phyloP scores from a whole-genome alignment of 257 asterid genomes.

The Plantago major region DNA sequence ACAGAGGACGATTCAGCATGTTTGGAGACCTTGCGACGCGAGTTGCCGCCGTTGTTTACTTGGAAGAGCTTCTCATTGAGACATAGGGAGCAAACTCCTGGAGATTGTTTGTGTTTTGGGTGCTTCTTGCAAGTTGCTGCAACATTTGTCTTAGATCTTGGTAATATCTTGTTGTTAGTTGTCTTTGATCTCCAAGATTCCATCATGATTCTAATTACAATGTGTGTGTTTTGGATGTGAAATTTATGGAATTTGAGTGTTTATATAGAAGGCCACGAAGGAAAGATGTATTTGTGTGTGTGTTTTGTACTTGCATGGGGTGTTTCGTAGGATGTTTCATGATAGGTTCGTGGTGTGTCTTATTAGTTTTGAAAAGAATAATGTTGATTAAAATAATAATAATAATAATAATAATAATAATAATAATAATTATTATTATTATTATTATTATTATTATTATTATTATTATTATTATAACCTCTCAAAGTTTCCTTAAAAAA shows the following conservation, averaged over 20 bases:
- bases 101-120: slow-evolving; percentile 63
- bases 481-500: too few relatives aligned
- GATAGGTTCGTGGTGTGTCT: slow-evolving; percentile 44
- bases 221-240: neutral
- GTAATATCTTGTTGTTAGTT: neutral
- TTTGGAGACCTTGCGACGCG: slow-evolving; percentile 16
- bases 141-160: slow-evolving; percentile 25
- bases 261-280: slow-evolving; percentile 5
- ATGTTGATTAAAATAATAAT: too few relatives aligned
- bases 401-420: too few relatives aligned
- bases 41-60: slow-evolving; percentile 7
- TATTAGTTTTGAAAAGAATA: too few relatives aligned
- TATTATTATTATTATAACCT: too few relatives aligned
- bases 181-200: slow-evolving; percentile 34
- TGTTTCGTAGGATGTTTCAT: slow-evolving; percentile 54
- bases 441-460: too few relatives aligned
- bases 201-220: slow-evolving; percentile 20
- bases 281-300: slow-evolving; percentile 4
- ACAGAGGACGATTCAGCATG: slow-evolving; percentile 34
- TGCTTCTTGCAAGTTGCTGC: slow-evolving; percentile 49
- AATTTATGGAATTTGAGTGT: neutral
- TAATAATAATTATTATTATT: too few relatives aligned
- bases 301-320: slow-evolving; percentile 26
- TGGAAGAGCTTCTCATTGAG: slow-evolving; percentile 48
- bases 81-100: slow-evolving; percentile 74